phyloP scores from a whole-genome alignment of 257 asterid species.

The Nicotiana benthamiana region DNA sequence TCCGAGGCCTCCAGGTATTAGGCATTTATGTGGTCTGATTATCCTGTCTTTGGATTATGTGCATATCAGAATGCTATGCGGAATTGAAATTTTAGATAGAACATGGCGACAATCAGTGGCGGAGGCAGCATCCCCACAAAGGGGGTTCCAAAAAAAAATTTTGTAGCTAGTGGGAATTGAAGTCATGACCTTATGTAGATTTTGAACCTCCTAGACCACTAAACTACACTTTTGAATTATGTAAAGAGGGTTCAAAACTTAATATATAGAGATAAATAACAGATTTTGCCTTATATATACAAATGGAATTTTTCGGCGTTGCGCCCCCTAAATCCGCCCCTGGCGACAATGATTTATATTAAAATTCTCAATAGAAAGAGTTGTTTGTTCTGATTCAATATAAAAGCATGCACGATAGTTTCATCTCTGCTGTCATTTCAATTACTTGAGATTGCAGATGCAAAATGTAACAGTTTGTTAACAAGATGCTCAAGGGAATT shows the following conservation, averaged over 20 bases:
- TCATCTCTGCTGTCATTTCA: neutral
- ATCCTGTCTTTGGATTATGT: neutral
- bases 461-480: neutral
- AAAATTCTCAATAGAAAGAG: neutral
- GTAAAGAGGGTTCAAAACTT: too few species aligned
- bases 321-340: too few species aligned
- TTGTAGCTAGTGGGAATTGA: too few species aligned
- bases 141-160: too few species aligned
- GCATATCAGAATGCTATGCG: neutral
- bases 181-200: too few species aligned
- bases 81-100: neutral
- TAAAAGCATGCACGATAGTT: neutral
- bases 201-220: too few species aligned
- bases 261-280: too few species aligned
- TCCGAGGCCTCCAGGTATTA: conserved; percentile 27
- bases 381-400: neutral
- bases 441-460: neutral
- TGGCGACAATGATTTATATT: neutral
- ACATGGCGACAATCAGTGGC: neutral
- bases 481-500: neutral
- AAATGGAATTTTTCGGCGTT: too few species aligned
- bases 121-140: too few species aligned
- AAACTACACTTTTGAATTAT: too few species aligned
- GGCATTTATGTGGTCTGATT: neutral
- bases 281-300: too few species aligned